Evolutionary conservation across 805 yeast genomes (phyloP), one percentile per base, ranked within the genome.

Genomic region (Candida methanosorbosa): DNA sequence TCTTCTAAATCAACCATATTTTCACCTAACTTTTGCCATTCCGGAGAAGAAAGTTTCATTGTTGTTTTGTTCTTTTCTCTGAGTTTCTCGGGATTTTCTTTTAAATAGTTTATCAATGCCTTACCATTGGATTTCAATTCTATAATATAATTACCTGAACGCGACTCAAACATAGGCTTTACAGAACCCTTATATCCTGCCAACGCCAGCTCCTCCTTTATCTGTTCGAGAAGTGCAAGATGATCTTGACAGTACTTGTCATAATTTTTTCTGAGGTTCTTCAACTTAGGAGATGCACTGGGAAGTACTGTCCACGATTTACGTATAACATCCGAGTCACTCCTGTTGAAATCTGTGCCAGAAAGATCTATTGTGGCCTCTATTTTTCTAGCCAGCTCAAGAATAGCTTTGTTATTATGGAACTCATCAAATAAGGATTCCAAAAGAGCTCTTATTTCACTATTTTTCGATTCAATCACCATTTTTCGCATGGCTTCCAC

Each of bases 1-100:
- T 62, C 58, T n/a, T 63, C 61, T 4, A 68, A 50, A 2, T 58
- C 49, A 17, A 72, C 72, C 13, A 80, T 55, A 4, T 53, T 49
- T 5, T 58, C 48, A 0, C 82, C 82, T 19, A 84, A 61, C 1
- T 59, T 45, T 1, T 65, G 54, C 76, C 87, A 78, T 50, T 71
- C 65, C 1, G 61, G 54, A 21, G 61, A 56, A 0, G 66, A 57
- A 16, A 78, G 50, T 29, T 54, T 54, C 4, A 55, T 50, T 1
- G 46, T 38, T 1, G 51, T 32, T 29, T 49, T 57, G 9, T 50
- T 45, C 27, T 40, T 51, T 14, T 57, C 57, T 30, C 39, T 44
- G 13, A 43, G 35, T 9, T 41, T 36, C 6, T 47, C 36, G 2
- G 38, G 32, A 9, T 36, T 18, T 2, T 34, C 39, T 16, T 42